These are phyloP conservation scores for Phaseolus lunatus DNA, from an alignment of 306 rosid genomes.

Conservation along the genomic window DNA sequence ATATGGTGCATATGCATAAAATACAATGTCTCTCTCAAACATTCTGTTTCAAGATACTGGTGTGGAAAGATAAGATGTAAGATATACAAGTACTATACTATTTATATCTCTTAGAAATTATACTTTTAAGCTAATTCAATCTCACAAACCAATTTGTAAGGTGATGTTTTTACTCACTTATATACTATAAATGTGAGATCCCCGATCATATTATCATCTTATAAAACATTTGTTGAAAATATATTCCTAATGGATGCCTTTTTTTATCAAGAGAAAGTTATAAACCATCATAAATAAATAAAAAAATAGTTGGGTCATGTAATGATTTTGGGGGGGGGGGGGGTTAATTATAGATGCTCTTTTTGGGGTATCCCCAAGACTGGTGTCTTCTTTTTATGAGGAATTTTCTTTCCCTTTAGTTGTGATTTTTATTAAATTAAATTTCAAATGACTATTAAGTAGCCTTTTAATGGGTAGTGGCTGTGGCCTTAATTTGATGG, in stretches of 20 bases:
- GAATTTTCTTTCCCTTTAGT: background rate
- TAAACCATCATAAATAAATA: background rate
- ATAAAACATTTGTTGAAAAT: background rate
- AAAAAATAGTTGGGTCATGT: background rate
- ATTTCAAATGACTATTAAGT: background rate
- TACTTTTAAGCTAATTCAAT: too few species aligned
- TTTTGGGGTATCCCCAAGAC: background rate
- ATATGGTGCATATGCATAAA: background rate
- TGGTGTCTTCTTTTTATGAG: background rate
- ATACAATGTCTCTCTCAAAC: constrained; percentile 16
- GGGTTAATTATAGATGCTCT: background rate
- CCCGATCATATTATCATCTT: background rate
- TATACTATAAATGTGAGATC: too few species aligned
- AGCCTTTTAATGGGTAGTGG: background rate
- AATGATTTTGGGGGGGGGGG: background rate
- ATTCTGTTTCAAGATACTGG: constrained; percentile 6
- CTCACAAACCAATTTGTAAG: too few species aligned
- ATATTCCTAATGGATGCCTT: background rate
- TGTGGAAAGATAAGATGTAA: background rate
- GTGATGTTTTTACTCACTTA: too few species aligned
- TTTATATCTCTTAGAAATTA: background rate
- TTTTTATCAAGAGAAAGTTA: background rate
- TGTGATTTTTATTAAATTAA: background rate
- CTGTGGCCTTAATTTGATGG: background rate
- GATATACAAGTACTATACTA: too few species aligned